Conservation (phyloP, 1,139 yeast species). For the Taphrina flavorubra region DNA sequence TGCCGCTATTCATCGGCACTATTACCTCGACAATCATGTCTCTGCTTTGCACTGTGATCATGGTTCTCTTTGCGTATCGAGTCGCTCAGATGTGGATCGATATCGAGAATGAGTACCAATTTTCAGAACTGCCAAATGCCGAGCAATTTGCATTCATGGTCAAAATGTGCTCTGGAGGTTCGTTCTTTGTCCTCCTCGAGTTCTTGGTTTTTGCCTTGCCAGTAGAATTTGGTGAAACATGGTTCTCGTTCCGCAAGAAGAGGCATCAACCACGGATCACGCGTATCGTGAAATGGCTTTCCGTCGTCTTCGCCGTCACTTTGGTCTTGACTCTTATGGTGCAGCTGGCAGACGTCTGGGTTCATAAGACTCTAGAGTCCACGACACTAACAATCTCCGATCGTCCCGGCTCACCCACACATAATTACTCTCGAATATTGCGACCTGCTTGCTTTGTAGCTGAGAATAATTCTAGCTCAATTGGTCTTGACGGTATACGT, state of each 20-base stretch:
- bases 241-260: slow-evolving; percentile 4
- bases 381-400: not conserved
- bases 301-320: slow-evolving; percentile 1
- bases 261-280: not conserved
- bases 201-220: slow-evolving; percentile 15
- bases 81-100: slow-evolving; percentile 25
- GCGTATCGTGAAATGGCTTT: slow-evolving; percentile 6
- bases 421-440: slow-evolving; percentile 7
- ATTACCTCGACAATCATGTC: slow-evolving; percentile 24
- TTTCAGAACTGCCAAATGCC: slow-evolving; percentile 10
- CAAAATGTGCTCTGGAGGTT: slow-evolving; percentile 27
- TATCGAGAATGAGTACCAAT: not conserved
- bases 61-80: slow-evolving; percentile 24
- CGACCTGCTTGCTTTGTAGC: slow-evolving; percentile 7
- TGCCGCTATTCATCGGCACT: slow-evolving; percentile 23
- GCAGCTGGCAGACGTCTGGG: slow-evolving; percentile 24
- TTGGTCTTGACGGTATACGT: slow-evolving; percentile 4
- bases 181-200: slow-evolving; percentile 20
- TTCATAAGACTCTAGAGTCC: slow-evolving; percentile 14
- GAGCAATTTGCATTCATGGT: slow-evolving; percentile 26
- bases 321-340: not conserved
- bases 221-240: not conserved
- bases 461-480: slow-evolving; percentile 1
- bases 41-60: slow-evolving; percentile 12
- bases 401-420: not conserved